A percentile compares a stretch with the other conserved stretches of the same genome.
Conservation (phyloP, 257 asterid species). For the Capsicum baccatum region DNA sequence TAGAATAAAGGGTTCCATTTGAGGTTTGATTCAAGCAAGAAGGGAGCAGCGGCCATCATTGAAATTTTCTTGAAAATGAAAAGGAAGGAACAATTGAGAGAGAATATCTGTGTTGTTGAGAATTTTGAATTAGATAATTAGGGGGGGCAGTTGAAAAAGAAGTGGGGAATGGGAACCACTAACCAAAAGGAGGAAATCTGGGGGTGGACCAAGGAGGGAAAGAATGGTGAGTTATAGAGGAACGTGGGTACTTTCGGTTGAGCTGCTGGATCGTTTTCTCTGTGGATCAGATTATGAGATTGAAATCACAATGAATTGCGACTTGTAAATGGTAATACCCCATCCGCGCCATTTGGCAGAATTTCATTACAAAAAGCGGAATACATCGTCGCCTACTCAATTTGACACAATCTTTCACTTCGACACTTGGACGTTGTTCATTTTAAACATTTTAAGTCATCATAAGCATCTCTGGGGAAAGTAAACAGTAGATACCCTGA, state of each 20-base stretch:
- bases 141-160: slow-evolving; percentile 13
- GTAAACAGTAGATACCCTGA: neutral
- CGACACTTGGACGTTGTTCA: too few relatives aligned
- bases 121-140: neutral
- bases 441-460: neutral
- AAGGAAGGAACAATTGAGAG: neutral
- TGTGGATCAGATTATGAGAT: too few relatives aligned
- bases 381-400: too few relatives aligned
- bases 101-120: neutral
- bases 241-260: too few relatives aligned
- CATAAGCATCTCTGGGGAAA: neutral
- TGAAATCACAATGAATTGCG: too few relatives aligned
- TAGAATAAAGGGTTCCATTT: slow-evolving; percentile 48
- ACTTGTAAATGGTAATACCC: too few relatives aligned
- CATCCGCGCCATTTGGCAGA: too few relatives aligned
- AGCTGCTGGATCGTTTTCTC: too few relatives aligned
- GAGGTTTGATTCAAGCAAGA: slow-evolving; percentile 51
- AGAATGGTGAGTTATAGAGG: too few relatives aligned
- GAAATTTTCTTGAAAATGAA: neutral
- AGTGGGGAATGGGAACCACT: neutral
- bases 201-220: neutral
- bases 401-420: too few relatives aligned
- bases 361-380: too few relatives aligned
- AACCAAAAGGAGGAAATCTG: neutral
- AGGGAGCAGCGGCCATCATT: slow-evolving; percentile 56